Base-by-base conservation (phyloP, 1,284 basidiomycete species). In the Naganishia sp. region DNA sequence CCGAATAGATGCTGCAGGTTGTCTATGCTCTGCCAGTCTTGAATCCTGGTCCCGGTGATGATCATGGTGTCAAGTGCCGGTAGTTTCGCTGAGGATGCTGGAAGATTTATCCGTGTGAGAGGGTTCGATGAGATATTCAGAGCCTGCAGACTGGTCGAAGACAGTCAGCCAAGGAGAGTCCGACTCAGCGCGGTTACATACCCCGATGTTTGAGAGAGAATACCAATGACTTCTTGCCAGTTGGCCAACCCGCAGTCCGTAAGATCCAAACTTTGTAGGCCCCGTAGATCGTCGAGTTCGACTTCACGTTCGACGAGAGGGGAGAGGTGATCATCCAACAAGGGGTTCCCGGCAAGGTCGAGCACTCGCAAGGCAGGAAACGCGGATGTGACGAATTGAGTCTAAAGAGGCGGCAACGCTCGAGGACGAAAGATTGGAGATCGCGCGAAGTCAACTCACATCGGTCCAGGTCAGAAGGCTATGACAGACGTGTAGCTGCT, bases 321-420 rank as follows among this genome's bases (percentile, higher is more conserved):
- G 5, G 54, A 42, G 23, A 45, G 31, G 31, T 21, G 4, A 23
- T 18, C n/a, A 6, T 17, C 39, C 21, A 54, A 17, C 2, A 69
- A 18, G 4, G 61, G 35, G 74, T 97, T 96, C 77, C 88, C 85
- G 7, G 92, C 92, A 63, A 93, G 76, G 78, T 95, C 89, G 5
- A 94, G 80, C 1, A 82, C 73, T 50, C 80, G 80, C 28, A 98
- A 79, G 25, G 76, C 76, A 0, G 87, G 85, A 81, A 95, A 88
- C 41, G 82, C 52, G 68, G 72, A 64, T 7, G 83, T 82, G 32
- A 89, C 78, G 17, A 71, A 67, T 64, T 82, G 78, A 23, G 77
- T 67, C 81, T 77, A 67, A 18, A 39, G 15, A 23, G 23, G 9
- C n/a, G 32, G 13, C 35, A 11, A 42, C 25, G 31, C 23, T 54